Conservation (phyloP, 1,139 yeast species). For the Maudiozyma humilis region DNA sequence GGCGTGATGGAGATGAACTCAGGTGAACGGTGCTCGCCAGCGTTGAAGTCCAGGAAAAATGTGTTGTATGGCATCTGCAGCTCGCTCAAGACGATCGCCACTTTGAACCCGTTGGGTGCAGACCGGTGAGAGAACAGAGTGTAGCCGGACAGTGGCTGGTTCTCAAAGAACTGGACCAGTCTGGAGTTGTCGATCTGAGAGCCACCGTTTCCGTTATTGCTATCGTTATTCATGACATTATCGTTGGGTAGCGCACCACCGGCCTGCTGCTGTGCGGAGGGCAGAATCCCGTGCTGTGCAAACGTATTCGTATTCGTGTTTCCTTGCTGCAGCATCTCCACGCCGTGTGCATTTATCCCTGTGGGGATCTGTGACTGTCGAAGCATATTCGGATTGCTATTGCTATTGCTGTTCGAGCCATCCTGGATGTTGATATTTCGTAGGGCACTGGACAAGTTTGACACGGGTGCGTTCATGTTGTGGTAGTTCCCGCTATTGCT, state of each 20-base stretch:
- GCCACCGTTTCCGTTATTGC: slow-evolving; percentile 7
- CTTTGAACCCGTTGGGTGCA: slow-evolving; percentile 95
- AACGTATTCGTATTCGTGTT: slow-evolving; percentile 7
- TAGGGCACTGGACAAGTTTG: slow-evolving; percentile 7
- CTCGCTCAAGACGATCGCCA: slow-evolving; percentile 83
- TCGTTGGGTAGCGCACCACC: not conserved
- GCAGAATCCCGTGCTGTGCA: slow-evolving; percentile 12
- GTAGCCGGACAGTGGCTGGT: slow-evolving; percentile 76
- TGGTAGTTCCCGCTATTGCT: slow-evolving; percentile 11
- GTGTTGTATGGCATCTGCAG: slow-evolving; percentile 73
- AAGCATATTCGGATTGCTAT: slow-evolving; percentile 6
- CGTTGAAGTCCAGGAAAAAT: slow-evolving; percentile 77
- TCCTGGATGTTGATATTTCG: slow-evolving; percentile 8
- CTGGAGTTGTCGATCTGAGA: slow-evolving; percentile 36
- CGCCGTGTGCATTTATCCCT: not conserved
- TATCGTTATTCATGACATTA: slow-evolving; percentile 11
- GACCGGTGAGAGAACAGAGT: slow-evolving; percentile 84
- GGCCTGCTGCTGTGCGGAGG: slow-evolving; percentile 8
- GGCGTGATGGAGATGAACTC: slow-evolving; percentile 89
- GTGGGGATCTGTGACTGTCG: slow-evolving; percentile 12
- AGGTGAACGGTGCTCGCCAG: slow-evolving; percentile 88
- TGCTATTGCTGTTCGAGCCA: slow-evolving; percentile 2
- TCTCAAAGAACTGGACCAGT: slow-evolving; percentile 64
- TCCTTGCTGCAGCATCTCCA: not conserved
- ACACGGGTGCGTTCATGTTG: slow-evolving; percentile 4